Base-by-base conservation (phyloP, 2,329 filamentous ascomycete species). In the Aspergillus tanneri region DNA sequence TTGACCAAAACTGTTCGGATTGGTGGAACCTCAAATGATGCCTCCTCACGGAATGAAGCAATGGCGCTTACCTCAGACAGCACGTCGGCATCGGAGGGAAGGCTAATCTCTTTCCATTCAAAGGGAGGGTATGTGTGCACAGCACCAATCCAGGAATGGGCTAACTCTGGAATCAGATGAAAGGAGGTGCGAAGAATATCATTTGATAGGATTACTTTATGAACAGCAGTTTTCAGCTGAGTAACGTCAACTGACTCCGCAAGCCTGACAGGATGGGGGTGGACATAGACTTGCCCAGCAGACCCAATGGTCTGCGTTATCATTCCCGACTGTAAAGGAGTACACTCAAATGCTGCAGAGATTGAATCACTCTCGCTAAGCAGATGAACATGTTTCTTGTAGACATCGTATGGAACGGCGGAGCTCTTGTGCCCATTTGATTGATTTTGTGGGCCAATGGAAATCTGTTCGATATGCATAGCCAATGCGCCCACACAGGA, bases 281-380 rank as follows among this genome's bases (percentile, higher is more conserved):
- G 88, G 63, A 91, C 92, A 62, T 96, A 96, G 0, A 86, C 70
- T 30, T 55, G 46, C 9, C 61, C 55, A 0, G 72, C 61, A n/a
- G 74, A 80, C 7, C 80, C 77, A 25, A 86, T 64, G 3, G 84
- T 84, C 40, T 83, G 79, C 1, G 86, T 85, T 34, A 95, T 81
- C 75, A 96, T 90, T 0, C 90, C 90, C 59, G 90, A 83, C 61
- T 96, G 90, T 1, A 95, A 71, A 0, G 90, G 81, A 1, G 90
- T 92, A 63, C 90, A 95, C 4, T 61, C 53, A 38, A 66, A 69
- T 28, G 66, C 55, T 3, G 50, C 46, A 8, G 51, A 51, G 23
- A 69, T 50, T 4, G 50, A 56, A 32, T 64, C 61, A 18, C 43
- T 24, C 2, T 47, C 30, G 7, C 42, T 23, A 24, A 63, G 54